Evolutionary conservation across 164 flowering plant species (phyloP).

Genomic region (Aristolochia californica): DNA sequence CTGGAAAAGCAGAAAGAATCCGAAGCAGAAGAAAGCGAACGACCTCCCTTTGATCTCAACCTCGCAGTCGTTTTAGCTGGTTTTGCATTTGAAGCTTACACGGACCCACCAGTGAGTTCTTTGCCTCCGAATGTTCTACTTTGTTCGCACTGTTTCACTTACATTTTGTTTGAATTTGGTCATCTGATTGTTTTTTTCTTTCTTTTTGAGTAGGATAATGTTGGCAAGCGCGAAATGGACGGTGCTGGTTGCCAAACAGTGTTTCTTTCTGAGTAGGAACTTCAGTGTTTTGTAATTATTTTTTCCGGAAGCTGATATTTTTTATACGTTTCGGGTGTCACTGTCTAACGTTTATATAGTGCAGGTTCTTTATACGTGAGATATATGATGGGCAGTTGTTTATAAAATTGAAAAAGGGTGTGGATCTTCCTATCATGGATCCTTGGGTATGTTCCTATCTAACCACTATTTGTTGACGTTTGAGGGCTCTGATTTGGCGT

Average conservation of each 20-base stretch:
- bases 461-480: background rate
- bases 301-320: background rate
- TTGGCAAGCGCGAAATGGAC: conserved; percentile 65
- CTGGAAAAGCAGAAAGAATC: conserved; percentile 14
- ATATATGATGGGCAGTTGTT: conserved; percentile 83
- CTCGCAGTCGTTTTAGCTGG: conserved; percentile 95
- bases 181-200: background rate
- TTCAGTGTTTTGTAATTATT: background rate
- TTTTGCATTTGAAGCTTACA: conserved; percentile 90
- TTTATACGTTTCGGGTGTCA: background rate
- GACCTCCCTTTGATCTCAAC: conserved; percentile 76
- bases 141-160: background rate
- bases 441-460: conserved; percentile 60
- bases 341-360: conserved; percentile 4
- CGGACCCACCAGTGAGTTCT: conserved; percentile 53
- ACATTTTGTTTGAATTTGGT: background rate
- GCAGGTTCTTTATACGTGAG: conserved; percentile 76
- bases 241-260: conserved; percentile 73
- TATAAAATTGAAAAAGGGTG: conserved; percentile 71
- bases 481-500: background rate
- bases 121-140: background rate
- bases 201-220: conserved; percentile 35
- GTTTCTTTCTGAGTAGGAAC: conserved; percentile 80
- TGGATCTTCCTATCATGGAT: conserved; percentile 87
- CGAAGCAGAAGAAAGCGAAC: conserved; percentile 19